These are phyloP conservation scores for Vitis amurensis DNA, from an alignment of 164 flowering plant genomes.

Conservation along the genomic window DNA sequence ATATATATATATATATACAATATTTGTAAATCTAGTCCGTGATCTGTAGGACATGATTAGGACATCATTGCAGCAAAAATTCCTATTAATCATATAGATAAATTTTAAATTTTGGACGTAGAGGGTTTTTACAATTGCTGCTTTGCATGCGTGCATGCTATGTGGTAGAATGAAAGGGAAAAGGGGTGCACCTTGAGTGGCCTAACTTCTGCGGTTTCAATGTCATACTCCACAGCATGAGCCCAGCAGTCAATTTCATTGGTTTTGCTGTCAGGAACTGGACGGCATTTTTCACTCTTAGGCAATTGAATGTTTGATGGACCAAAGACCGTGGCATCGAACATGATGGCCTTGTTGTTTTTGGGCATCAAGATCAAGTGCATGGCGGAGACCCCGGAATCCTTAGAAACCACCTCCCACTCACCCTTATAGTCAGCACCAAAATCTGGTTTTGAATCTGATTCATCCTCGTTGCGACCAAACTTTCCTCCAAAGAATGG, in stretches of 20 bases:
- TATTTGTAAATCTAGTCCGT: too few relatives aligned
- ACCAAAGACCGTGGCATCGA: slow-evolving; percentile 56
- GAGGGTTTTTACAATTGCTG: neutral
- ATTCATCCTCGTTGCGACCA: slow-evolving; percentile 2
- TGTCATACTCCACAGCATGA: slow-evolving; percentile 60
- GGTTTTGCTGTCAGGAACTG: neutral
- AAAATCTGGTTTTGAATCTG: too few relatives aligned
- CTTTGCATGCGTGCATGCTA: neutral
- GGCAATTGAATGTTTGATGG: slow-evolving; percentile 38
- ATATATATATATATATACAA: too few relatives aligned
- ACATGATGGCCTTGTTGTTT: slow-evolving; percentile 53
- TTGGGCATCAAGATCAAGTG: slow-evolving; percentile 55
- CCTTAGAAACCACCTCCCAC: slow-evolving; percentile 46
- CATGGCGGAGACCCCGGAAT: slow-evolving; percentile 72
- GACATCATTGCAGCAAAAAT: too few relatives aligned
- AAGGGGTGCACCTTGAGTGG: slow-evolving; percentile 44
- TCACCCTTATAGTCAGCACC: slow-evolving; percentile 22
- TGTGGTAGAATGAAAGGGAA: too few relatives aligned
- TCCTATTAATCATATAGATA: too few relatives aligned
- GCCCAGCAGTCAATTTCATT: slow-evolving; percentile 55
- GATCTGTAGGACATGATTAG: too few relatives aligned
- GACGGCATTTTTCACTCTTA: slow-evolving; percentile 28
- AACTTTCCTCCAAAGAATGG: neutral
- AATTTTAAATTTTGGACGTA: too few relatives aligned
- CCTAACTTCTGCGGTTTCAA: slow-evolving; percentile 29